A percentile compares a stretch with the other conserved stretches of the same genome.
Conservation (phyloP, 306 rosid genomes). For the Vigna unguiculata region DNA sequence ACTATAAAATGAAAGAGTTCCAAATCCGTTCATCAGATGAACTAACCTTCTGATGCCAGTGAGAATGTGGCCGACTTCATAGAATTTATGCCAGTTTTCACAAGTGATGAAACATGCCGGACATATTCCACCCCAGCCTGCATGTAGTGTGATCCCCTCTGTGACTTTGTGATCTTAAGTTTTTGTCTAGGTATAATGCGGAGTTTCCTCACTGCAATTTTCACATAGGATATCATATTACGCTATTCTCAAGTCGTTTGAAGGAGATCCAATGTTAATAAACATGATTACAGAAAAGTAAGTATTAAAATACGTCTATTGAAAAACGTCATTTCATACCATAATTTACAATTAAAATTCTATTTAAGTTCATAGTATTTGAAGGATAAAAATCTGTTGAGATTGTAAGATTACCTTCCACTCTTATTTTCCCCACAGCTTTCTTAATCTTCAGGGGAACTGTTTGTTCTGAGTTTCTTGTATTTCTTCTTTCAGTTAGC, state of each 20-base stretch:
- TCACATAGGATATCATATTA: conserved; percentile 33
- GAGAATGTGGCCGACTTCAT: conserved; percentile 62
- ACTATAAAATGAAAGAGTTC: conserved; percentile 28
- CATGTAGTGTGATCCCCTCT: conserved; percentile 74
- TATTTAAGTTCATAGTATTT: neutral
- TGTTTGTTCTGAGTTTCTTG: conserved; percentile 67
- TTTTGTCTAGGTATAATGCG: conserved; percentile 83
- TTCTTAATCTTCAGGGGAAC: conserved; percentile 64
- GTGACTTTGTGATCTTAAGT: conserved; percentile 77
- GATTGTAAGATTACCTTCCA: conserved; percentile 71
- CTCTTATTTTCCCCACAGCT: conserved; percentile 89
- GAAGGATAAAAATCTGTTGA: conserved; percentile 1
- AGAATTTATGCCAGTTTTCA: conserved; percentile 80
- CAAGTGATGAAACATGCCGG: conserved; percentile 72
- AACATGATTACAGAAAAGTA: neutral
- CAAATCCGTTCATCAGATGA: conserved; percentile 31
- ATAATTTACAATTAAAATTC: conserved; percentile 2
- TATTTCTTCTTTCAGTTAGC: conserved; percentile 58
- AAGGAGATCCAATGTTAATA: conserved; percentile 15
- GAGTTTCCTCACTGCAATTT: conserved; percentile 77
- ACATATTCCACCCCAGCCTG: conserved; percentile 84
- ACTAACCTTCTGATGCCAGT: conserved; percentile 72
- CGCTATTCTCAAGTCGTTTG: conserved; percentile 29
- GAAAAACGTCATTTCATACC: neutral
- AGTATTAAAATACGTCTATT: neutral